Evolutionary conservation across 345 rosid genomes (phyloP), one percentile per base, ranked within the genome.

Genomic region (Erucastrum elatum): DNA sequence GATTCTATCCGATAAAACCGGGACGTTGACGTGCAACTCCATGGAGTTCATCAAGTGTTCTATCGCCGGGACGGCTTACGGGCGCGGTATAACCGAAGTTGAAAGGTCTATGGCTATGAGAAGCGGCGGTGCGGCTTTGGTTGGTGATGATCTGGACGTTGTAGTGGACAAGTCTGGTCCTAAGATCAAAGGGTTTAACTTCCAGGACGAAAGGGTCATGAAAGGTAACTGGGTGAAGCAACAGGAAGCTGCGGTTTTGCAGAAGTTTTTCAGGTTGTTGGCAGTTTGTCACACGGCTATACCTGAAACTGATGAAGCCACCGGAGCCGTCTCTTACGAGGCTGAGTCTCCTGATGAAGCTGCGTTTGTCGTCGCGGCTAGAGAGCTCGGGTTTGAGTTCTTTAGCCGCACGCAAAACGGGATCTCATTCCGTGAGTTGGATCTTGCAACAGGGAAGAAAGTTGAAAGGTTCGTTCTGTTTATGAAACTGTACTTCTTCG

Each of bases 341-440:
- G 98, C 98, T 26, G 98, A 94, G 81, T 92, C 98, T 64, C 98
- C 98, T 12, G 98, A 94, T 77, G 98, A 94, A 85, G 97, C 98
- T 53, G 94, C 98, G 4, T 94, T 94, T 17, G 94, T 94, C 55
- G 87, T 92, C 70, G 98, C 97, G 8, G 98, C 98, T 2, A 82
- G 94, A 69, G 98, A 94, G 60, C 87, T 94, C 55, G 98, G 98
- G 41, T 94, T 94, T 72, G 94, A 88, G 80, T 94, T 94, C 80
- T 91, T 80, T 71, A 91, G 87, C 75, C 85, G 98, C 65, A 88
- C 94, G 5, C 98, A 92, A 68, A 86, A 87, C 5, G 90, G 90
- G 69, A 87, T 92, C 30, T 87, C 88, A 8, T 58, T 94, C 67
- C 84, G 75, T 12, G 98, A 92, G 83, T 81, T 92, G 13, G 94